Evolutionary conservation across 176 grass and related monocot genomes (phyloP).

Genomic region (Bromus sterilis): DNA sequence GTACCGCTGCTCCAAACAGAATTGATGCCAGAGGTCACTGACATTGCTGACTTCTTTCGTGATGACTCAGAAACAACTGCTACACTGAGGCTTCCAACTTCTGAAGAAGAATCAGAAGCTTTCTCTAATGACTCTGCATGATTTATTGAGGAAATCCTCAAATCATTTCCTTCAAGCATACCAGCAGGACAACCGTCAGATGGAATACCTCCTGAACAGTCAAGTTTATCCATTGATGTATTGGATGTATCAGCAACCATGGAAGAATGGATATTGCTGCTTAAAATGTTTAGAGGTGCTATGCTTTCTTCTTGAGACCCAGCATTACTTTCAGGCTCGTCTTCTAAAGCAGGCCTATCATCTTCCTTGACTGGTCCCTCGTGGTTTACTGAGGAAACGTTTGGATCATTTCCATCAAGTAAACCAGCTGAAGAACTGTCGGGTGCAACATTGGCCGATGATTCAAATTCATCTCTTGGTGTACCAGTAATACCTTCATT

Average conservation of each 20-base stretch:
- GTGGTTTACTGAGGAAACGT: slow-evolving; percentile 9
- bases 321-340: slow-evolving; percentile 22
- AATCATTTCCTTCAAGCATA: slow-evolving; percentile 17
- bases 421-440: slow-evolving; percentile 5
- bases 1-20: background rate
- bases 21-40: background rate
- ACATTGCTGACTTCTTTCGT: background rate
- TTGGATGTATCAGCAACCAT: background rate
- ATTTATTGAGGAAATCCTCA: slow-evolving; percentile 15
- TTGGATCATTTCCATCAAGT: slow-evolving; percentile 4
- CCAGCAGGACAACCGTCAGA: slow-evolving; percentile 12
- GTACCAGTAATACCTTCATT: slow-evolving; percentile 5
- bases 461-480: slow-evolving; percentile 21
- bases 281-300: slow-evolving; percentile 14
- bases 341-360: slow-evolving; percentile 13
- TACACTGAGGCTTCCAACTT: background rate
- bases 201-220: slow-evolving; percentile 26
- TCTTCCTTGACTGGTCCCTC: slow-evolving; percentile 21
- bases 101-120: slow-evolving; percentile 18
- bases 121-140: background rate
- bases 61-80: background rate
- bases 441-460: background rate
- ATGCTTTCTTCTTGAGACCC: slow-evolving; percentile 17
- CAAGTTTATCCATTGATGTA: slow-evolving; percentile 12
- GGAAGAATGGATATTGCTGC: background rate